Conservation (phyloP, 129 eudicot species). For the Saussurea involucrata region DNA sequence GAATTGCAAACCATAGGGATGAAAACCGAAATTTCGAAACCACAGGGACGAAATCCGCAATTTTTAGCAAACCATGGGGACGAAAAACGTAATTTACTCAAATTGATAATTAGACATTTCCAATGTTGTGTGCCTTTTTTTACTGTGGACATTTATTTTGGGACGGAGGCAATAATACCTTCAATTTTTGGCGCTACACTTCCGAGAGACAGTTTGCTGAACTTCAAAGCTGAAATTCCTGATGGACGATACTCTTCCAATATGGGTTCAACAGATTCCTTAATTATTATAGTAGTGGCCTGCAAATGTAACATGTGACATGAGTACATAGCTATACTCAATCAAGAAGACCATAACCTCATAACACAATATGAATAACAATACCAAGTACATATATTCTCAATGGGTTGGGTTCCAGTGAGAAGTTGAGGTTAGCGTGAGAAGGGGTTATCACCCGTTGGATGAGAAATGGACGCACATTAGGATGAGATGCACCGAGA, state of each 20-base stretch:
- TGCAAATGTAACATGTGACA: slow-evolving; percentile 32
- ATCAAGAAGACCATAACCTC: neutral
- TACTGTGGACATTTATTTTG: no score
- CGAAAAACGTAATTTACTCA: no score
- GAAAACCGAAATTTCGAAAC: no score
- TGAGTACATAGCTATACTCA: neutral
- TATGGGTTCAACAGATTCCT: slow-evolving; percentile 85
- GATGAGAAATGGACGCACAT: no score
- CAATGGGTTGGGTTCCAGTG: neutral
- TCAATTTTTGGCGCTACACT: slow-evolving; percentile 95
- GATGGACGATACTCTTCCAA: slow-evolving; percentile 96
- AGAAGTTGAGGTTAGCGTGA: no score
- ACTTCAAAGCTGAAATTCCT: slow-evolving; percentile 87
- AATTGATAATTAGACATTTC: no score
- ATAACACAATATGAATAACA: neutral
- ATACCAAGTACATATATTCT: neutral
- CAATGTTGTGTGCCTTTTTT: no score
- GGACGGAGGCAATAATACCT: slow-evolving; percentile 36
- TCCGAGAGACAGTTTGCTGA: slow-evolving; percentile 85
- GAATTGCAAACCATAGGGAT: no score
- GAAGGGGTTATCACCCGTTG: no score
- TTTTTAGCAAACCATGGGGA: no score
- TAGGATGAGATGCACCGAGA: no score
- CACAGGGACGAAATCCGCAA: no score
- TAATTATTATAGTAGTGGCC: slow-evolving; percentile 85